Evolutionary conservation across 2,329 filamentous ascomycete species (phyloP).

Genomic region (Fusarium lyarnte): DNA sequence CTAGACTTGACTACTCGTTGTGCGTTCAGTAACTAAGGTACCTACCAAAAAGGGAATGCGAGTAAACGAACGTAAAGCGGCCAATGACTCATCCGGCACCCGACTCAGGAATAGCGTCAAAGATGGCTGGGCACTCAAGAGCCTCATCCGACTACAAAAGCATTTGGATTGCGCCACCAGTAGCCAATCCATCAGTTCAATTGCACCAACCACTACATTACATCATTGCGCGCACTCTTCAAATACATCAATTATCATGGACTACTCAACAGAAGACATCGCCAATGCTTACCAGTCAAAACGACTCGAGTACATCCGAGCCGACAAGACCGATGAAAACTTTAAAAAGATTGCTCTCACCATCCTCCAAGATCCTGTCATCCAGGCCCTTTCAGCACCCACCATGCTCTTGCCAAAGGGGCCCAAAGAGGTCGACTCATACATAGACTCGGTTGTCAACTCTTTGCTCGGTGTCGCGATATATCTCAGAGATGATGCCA

Average conservation of each 20-base stretch:
- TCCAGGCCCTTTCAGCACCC: not conserved
- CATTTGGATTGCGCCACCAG: not conserved
- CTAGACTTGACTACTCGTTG: too few species aligned
- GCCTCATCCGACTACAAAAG: not conserved
- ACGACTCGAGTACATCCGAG: not conserved
- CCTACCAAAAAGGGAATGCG: not conserved
- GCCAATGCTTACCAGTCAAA: slow-evolving; percentile 5
- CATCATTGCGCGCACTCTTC: not conserved
- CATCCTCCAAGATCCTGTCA: slow-evolving; percentile 7
- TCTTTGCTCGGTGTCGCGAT: slow-evolving; percentile 8
- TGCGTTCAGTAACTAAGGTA: not conserved
- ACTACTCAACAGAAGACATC: slow-evolving; percentile 5
- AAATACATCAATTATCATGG: slow-evolving; percentile 49
- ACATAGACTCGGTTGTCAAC: not conserved
- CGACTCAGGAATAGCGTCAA: not conserved
- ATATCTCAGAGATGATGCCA: not conserved
- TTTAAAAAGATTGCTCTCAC: not conserved
- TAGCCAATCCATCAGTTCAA: rapidly evolving
- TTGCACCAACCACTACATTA: too few species aligned
- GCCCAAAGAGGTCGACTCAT: not conserved
- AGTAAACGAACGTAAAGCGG: not conserved
- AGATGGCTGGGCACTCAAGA: not conserved
- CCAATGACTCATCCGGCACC: slow-evolving; percentile 13
- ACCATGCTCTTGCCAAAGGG: not conserved
- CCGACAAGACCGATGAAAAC: not conserved